phyloP scores from a whole-genome alignment of 805 yeast genomes.

The Pichia insulana region DNA sequence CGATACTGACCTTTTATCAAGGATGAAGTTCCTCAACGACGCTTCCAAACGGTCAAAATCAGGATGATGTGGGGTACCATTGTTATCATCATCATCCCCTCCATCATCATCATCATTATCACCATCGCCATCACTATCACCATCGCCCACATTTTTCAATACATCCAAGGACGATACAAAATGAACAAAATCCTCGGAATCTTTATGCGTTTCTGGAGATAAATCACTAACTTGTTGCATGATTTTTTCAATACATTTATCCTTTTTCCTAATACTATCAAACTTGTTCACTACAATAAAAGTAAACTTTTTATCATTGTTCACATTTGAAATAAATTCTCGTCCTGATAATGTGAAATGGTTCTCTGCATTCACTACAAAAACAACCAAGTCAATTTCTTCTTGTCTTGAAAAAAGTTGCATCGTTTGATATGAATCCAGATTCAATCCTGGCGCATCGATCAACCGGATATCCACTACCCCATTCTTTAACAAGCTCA shows the following conservation, averaged over 20 bases:
- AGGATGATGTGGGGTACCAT: slow-evolving; percentile 30
- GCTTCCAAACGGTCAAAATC: slow-evolving; percentile 81
- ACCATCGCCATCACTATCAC: slow-evolving; percentile 14
- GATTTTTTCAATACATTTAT: slow-evolving; percentile 67
- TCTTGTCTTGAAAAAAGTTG: slow-evolving; percentile 94
- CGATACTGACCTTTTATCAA: slow-evolving; percentile 83
- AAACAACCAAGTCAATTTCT: slow-evolving; percentile 91
- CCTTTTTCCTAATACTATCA: slow-evolving; percentile 76
- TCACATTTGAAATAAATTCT: slow-evolving; percentile 85
- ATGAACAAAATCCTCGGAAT: slow-evolving; percentile 85
- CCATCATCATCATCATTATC: slow-evolving; percentile 20
- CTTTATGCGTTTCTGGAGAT: slow-evolving; percentile 87
- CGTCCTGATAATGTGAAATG: slow-evolving; percentile 91
- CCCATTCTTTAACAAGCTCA: slow-evolving; percentile 76
- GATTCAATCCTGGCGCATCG: slow-evolving; percentile 95
- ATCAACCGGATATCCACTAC: slow-evolving; percentile 85
- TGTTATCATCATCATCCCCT: neutral
- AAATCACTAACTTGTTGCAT: slow-evolving; percentile 76
- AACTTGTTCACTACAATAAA: slow-evolving; percentile 92
- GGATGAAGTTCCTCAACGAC: slow-evolving; percentile 72
- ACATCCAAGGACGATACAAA: slow-evolving; percentile 66
- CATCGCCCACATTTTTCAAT: slow-evolving; percentile 21
- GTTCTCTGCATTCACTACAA: slow-evolving; percentile 93
- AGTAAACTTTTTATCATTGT: slow-evolving; percentile 82
- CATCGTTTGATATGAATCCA: slow-evolving; percentile 89